phyloP scores from a whole-genome alignment of 176 grass and related monocot species.

The Eremochloa ophiuroides region DNA sequence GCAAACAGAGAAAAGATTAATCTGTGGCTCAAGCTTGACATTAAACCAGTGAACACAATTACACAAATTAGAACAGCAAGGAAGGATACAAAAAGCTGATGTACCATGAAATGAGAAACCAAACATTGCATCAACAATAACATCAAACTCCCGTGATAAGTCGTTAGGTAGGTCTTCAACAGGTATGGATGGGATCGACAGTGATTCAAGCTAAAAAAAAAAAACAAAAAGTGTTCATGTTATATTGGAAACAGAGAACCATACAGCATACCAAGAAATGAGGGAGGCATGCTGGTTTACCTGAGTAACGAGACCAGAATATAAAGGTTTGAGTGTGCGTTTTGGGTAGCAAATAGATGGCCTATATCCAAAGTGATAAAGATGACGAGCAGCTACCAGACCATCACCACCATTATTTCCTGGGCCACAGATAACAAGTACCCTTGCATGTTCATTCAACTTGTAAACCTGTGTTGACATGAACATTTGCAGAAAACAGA shows the following conservation, averaged over 20 bases:
- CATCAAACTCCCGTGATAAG: conserved; percentile 56
- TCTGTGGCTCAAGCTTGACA: not conserved
- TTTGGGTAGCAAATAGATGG: conserved; percentile 84
- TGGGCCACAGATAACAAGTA: conserved; percentile 82
- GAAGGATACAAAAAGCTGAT: conserved; percentile 20
- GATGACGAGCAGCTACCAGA: conserved; percentile 93
- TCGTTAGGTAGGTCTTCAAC: conserved; percentile 60
- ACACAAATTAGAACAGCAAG: conserved; percentile 10
- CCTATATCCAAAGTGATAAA: conserved; percentile 74
- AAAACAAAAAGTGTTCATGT: conserved; percentile 5
- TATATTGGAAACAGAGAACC: not conserved
- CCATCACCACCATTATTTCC: conserved; percentile 98
- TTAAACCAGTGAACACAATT: conserved; percentile 6
- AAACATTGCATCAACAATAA: conserved; percentile 90
- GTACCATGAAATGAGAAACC: conserved; percentile 97
- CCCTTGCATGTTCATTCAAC: conserved; percentile 57
- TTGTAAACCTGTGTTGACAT: conserved; percentile 75
- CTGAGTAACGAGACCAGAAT: conserved; percentile 79
- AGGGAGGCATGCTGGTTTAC: conserved; percentile 1
- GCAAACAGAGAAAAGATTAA: not conserved
- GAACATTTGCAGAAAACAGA: not conserved
- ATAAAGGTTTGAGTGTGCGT: conserved; percentile 64
- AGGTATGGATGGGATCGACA: conserved; percentile 52
- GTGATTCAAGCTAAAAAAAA: conserved; percentile 65
- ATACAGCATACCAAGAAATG: not conserved